phyloP scores from a whole-genome alignment of 345 rosid species.

The Ailanthus altissimus region DNA sequence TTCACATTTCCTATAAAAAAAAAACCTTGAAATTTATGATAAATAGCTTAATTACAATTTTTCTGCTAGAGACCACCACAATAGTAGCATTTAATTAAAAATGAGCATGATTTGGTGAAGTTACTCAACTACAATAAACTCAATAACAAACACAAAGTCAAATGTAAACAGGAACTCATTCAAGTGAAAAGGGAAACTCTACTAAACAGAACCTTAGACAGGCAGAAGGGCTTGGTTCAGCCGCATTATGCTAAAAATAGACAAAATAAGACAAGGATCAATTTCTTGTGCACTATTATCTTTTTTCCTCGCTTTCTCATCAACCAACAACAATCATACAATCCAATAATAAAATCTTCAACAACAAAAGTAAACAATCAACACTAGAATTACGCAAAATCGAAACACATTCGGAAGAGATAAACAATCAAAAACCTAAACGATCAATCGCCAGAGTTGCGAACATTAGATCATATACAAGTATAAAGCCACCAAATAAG shows the following conservation, averaged over 20 bases:
- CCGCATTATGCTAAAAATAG: not conserved
- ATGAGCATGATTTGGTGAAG: not conserved
- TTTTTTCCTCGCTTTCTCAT: not conserved
- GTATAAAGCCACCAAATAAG: not conserved
- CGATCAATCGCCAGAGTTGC: not conserved
- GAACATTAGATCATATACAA: not conserved
- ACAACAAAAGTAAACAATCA: not conserved
- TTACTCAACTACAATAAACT: not conserved
- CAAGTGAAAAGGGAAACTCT: not conserved
- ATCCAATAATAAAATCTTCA: not conserved
- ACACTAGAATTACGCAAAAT: not conserved
- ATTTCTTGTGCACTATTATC: not conserved
- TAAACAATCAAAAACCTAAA: constrained; percentile 5
- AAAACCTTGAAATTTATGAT: not conserved
- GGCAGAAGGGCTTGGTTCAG: not conserved
- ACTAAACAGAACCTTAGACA: not conserved
- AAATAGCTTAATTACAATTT: not conserved
- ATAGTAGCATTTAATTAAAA: not conserved
- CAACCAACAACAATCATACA: not conserved
- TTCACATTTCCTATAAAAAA: no score
- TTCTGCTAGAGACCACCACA: not conserved
- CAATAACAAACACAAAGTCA: not conserved
- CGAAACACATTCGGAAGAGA: not conserved
- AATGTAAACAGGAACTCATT: not conserved
- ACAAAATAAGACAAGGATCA: not conserved